phyloP scores from a whole-genome alignment of 2,329 filamentous ascomycete species.

The Ceratocystis cacaofunesta region DNA sequence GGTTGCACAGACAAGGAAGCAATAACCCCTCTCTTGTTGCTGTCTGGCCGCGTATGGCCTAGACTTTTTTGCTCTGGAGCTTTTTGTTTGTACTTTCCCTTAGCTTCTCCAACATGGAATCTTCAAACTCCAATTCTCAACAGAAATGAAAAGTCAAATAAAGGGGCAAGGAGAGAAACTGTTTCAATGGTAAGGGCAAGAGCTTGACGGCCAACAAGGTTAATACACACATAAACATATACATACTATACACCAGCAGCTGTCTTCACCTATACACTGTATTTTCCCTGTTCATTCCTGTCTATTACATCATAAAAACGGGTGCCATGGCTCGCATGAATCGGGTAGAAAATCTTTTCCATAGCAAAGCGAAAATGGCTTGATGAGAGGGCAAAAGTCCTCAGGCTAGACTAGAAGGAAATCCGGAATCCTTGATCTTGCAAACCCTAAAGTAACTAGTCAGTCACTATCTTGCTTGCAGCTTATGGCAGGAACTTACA shows the following conservation, averaged over 20 bases:
- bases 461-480: neutral
- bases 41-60: neutral
- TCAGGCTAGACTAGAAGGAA: neutral
- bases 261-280: neutral
- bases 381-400: neutral
- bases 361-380: neutral
- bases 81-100: neutral
- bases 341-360: neutral
- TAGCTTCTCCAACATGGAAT: neutral
- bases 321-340: neutral
- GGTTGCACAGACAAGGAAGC: neutral
- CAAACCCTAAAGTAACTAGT: neutral
- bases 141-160: neutral
- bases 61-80: neutral
- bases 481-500: neutral
- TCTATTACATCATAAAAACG: neutral
- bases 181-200: neutral
- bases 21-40: neutral
- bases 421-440: neutral
- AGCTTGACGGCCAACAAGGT: neutral
- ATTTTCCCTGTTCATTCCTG: neutral
- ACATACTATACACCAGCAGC: neutral
- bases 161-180: neutral
- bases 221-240: neutral
- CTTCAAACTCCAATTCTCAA: conserved; percentile 12